Conservation (phyloP, 208 protist genomes). For the Crithidia sp. region DNA sequence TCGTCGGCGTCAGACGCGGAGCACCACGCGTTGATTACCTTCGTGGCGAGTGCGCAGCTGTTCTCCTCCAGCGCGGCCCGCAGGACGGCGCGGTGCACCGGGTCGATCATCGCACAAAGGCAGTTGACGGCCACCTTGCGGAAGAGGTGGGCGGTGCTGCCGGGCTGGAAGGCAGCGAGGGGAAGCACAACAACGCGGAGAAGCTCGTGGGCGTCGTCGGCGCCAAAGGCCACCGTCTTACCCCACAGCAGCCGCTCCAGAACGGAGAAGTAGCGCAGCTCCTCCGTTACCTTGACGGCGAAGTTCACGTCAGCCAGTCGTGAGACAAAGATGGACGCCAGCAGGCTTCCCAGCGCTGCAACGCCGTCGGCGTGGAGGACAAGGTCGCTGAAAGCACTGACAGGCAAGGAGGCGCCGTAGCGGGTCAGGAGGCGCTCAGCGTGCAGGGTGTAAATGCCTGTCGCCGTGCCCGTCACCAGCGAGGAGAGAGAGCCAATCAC, state of each 20-base stretch:
- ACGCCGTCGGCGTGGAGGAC: slow-evolving; percentile 49
- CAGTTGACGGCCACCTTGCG: slow-evolving; percentile 87
- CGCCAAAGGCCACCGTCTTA: slow-evolving; percentile 35
- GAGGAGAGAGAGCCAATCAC: slow-evolving; percentile 53
- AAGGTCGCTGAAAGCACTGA: slow-evolving; percentile 74
- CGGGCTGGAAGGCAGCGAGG: slow-evolving; percentile 62
- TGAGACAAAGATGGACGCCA: slow-evolving; percentile 71
- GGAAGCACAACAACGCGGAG: slow-evolving; percentile 74
- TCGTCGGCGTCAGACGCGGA: slow-evolving; percentile 86
- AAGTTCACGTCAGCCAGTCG: slow-evolving; percentile 76
- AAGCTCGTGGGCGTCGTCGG: slow-evolving; percentile 56
- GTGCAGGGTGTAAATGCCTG: slow-evolving; percentile 78
- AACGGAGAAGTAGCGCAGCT: slow-evolving; percentile 77
- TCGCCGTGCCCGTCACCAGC: slow-evolving; percentile 57
- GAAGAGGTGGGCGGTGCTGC: slow-evolving; percentile 77
- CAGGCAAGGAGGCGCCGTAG: slow-evolving; percentile 69
- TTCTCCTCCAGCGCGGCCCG: slow-evolving; percentile 36
- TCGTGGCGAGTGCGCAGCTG: slow-evolving; percentile 44
- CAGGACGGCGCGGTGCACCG: slow-evolving; percentile 33
- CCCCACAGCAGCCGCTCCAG: slow-evolving; percentile 77
- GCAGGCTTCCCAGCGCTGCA: slow-evolving; percentile 29
- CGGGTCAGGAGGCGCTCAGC: slow-evolving; percentile 57
- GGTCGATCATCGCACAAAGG: slow-evolving; percentile 63
- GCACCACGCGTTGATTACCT: slow-evolving; percentile 64
- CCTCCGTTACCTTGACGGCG: slow-evolving; percentile 68